Base-by-base conservation (phyloP, 352 stramenopile genomes). In the Phytophthora agathidicida region DNA sequence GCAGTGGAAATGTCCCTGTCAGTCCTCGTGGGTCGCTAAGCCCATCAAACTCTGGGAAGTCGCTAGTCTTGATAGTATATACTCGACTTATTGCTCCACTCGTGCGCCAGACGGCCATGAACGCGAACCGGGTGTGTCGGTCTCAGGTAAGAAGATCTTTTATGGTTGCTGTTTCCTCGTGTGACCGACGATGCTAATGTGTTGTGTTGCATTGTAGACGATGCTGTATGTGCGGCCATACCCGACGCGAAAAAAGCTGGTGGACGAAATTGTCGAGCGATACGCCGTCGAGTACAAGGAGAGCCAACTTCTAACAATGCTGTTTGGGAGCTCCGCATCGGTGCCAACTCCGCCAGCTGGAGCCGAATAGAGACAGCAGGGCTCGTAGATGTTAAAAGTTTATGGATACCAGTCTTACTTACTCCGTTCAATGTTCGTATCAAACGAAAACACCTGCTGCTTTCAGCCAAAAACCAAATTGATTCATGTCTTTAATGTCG, bases 221-320 rank as follows among this genome's bases (percentile, higher is more conserved):
- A 86, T 74, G 51, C 62, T 93, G 57, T 96, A 96, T 59, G 76
- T 93, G 38, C 81, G 83, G 13, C 87, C 87, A 44, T 96, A 94
- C 46, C 84, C 87, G 31, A 96, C 87, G 13, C 83, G 87, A 3
- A 93, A 93, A 63, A 96, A 94, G 51, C 69, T 96, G 14, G 82
- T 96, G 49, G 85, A 94, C 45, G 87, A 96, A 59, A 92, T 96
- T 56, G 76, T 96, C 10, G 87, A 96, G 50, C 81, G 87, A 24
- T 96, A 96, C 54, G 77, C 85, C 4, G 75, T 80, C 36, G 81
- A 93, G 60, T 96, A 94, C 70, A 91, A 91, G 59, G 87, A 96
- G 46, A 93, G 82, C 35, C 83, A 93, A 60, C 48, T 95, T 33
- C 68, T 95, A 11, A 80, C 76, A 26, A 90, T 89, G 69, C 55